Base-by-base conservation (phyloP, 176 grass and related monocot species). In the Typha latifolia region DNA sequence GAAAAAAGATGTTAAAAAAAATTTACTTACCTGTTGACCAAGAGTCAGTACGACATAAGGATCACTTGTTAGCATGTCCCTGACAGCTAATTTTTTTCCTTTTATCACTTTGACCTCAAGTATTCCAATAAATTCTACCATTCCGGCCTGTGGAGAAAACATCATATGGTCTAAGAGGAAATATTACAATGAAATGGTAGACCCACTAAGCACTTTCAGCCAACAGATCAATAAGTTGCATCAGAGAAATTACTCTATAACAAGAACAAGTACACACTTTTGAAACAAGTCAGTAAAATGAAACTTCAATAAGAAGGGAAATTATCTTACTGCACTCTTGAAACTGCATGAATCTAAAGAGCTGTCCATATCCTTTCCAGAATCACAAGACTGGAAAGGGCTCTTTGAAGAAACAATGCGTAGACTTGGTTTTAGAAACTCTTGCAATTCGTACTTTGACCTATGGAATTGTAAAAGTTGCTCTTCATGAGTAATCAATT, bases 381-480 rank as follows among this genome's bases (percentile, higher is more conserved):
- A 72, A 4, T 75, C 23, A 11, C 24, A 62, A 47, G 69, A 29
- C 57, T 70, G 68, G 56, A 77, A 80, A 82, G 73, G 83, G 55
- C 77, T 66, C 70, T 69, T 80, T 55, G 64, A 73, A 74, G 88
- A 91, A 70, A 67, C 66, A 34, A 96, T 91, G 27, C 82, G 66
- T 51, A 96, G 69, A 72, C 82, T 89, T 74, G 92, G 92, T 51
- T 88, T 81, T 66, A 96, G 21, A 78, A 91, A 91, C 64, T 91
- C 85, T 77, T 92, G 85, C 1, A 79, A 66, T 62, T 84, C 85
- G 56, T 97, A 92, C 81, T 97, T 97, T 5, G 88, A 87, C 75
- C 93, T 91, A 53, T 76, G 52, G 76, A 3, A 34, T 62, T 23
- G 64, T 18, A 62, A 70, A 72, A 62, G 14, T 66, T 43, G 2